A percentile compares a stretch with the other conserved stretches of the same genome.
phyloP scores from a whole-genome alignment of 2,329 filamentous ascomycete species.

The Moelleriella libera region DNA sequence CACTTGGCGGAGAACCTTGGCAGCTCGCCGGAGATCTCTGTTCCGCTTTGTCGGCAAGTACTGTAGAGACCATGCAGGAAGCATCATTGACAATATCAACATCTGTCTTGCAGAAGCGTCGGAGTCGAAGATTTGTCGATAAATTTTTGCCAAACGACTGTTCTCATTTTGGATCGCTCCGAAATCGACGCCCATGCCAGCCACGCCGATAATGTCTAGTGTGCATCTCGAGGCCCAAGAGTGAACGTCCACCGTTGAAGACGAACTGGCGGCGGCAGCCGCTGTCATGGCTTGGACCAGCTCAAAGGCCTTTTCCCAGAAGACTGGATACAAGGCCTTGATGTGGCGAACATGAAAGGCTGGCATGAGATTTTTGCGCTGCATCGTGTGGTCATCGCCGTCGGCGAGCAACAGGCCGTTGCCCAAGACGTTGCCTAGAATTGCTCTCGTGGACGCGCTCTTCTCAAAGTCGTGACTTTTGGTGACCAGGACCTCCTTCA shows the following conservation, averaged over 20 bases:
- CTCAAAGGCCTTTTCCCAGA: conserved; percentile 16
- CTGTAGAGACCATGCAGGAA: conserved; percentile 4
- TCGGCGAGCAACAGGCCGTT: conserved; percentile 25
- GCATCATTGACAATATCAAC: conserved; percentile 4
- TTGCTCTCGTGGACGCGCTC: conserved; percentile 40
- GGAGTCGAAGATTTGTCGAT: conserved; percentile 10
- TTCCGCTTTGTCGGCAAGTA: conserved; percentile 4
- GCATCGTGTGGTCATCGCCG: conserved; percentile 17
- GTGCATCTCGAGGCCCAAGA: conserved; percentile 12
- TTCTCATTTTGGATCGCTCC: conserved; percentile 16
- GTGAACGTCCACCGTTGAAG: conserved; percentile 8
- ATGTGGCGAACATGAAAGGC: conserved; percentile 18
- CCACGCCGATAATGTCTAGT: conserved; percentile 20
- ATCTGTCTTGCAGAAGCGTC: conserved; percentile 3
- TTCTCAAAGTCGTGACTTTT: conserved; percentile 55
- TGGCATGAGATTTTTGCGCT: conserved; percentile 16
- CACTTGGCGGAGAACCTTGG: conserved; percentile 17
- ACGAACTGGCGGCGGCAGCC: background rate
- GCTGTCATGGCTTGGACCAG: conserved; percentile 7
- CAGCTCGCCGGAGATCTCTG: conserved; percentile 6
- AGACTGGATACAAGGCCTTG: conserved; percentile 17
- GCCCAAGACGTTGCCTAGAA: conserved; percentile 71
- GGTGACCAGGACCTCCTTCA: conserved; percentile 49
- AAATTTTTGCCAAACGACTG: conserved; percentile 20
- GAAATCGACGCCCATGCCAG: conserved; percentile 19